phyloP scores from a whole-genome alignment of 306 rosid genomes.

The Clitoria ternatea region DNA sequence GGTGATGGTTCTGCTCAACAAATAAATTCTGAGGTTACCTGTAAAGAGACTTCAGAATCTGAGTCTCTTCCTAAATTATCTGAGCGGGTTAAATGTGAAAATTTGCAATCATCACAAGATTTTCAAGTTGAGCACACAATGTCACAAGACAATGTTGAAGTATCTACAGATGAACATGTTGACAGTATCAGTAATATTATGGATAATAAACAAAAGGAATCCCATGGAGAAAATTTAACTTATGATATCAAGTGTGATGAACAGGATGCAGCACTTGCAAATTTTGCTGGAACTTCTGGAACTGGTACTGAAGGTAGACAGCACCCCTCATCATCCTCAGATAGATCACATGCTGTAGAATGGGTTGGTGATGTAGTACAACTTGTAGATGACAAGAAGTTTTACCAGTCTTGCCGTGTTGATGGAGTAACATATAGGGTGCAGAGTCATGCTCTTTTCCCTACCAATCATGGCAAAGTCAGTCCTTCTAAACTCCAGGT shows the following conservation, averaged over 20 bases:
- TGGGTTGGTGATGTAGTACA: constrained; percentile 65
- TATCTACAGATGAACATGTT: constrained; percentile 33
- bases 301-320: constrained; percentile 38
- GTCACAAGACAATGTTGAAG: constrained; percentile 31
- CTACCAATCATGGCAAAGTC: constrained; percentile 50
- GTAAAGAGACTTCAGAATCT: constrained; percentile 41
- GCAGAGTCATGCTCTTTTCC: constrained; percentile 71
- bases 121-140: constrained; percentile 38
- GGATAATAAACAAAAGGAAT: constrained; percentile 28
- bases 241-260: constrained; percentile 46
- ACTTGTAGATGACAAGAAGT: constrained; percentile 44
- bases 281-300: constrained; percentile 44
- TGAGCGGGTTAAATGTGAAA: constrained; percentile 34
- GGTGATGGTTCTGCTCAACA: constrained; percentile 42
- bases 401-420: constrained; percentile 60
- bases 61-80: constrained; percentile 35
- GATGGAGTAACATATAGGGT: constrained; percentile 66
- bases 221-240: constrained; percentile 39
- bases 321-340: constrained; percentile 37
- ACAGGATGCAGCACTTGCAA: constrained; percentile 41
- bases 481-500: constrained; percentile 79
- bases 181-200: constrained; percentile 19
- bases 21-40: constrained; percentile 35
- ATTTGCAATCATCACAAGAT: constrained; percentile 31
- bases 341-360: constrained; percentile 52